Conservation (phyloP, 129 eudicot genomes). For the Scalesia atractyloides region DNA sequence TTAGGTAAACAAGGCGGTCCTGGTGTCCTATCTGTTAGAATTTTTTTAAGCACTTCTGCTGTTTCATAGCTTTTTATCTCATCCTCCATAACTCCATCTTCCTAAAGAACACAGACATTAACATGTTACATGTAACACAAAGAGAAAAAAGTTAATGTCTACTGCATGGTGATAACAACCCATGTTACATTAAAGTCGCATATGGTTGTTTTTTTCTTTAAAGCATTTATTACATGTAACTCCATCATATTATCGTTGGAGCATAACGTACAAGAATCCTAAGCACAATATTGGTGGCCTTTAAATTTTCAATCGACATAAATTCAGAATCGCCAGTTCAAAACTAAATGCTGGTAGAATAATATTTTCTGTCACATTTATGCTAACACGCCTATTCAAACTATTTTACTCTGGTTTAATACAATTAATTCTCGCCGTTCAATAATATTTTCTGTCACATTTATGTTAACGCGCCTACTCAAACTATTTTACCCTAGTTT, state of each 20-base stretch:
- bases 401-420: background rate
- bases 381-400: background rate
- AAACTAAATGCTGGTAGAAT: background rate
- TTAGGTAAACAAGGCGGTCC: constrained; percentile 73
- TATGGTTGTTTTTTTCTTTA: constrained; percentile 8
- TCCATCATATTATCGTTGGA: background rate
- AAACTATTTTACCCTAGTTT: background rate
- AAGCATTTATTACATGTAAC: constrained; percentile 8
- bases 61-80: constrained; percentile 62
- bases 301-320: background rate
- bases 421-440: too few relatives aligned
- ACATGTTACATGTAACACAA: background rate
- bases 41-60: constrained; percentile 62
- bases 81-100: constrained; percentile 73
- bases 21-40: constrained; percentile 60
- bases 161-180: background rate
- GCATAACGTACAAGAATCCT: constrained; percentile 7
- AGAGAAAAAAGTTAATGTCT: background rate
- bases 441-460: background rate
- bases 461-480: background rate
- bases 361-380: background rate
- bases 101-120: constrained; percentile 41
- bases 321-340: background rate
- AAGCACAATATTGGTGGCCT: background rate
- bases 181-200: constrained; percentile 26